phyloP scores from a whole-genome alignment of 1,284 basidiomycete genomes.

The Rhizopogon parksii region DNA sequence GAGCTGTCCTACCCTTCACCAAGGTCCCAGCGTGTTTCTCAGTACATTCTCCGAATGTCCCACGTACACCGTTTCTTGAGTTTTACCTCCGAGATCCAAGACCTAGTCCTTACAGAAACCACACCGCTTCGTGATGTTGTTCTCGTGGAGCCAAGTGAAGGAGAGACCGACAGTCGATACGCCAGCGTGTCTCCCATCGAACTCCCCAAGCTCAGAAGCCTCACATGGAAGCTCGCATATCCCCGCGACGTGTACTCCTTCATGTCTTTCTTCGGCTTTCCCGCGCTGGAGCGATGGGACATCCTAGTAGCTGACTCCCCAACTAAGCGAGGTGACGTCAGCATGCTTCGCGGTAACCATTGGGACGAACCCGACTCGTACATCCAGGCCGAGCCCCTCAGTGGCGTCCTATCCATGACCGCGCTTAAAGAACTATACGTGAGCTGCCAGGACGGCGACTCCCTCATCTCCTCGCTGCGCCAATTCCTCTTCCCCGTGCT shows the following conservation, averaged over 20 bases:
- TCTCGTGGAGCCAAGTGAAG: conserved; percentile 12
- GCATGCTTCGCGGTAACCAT: conserved; percentile 28
- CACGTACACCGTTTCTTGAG: conserved; percentile 31
- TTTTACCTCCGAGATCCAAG: conserved; percentile 33
- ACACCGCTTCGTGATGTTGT: conserved; percentile 34
- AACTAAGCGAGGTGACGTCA: conserved; percentile 22
- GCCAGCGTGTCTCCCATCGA: conserved; percentile 18
- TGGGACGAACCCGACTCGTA: conserved; percentile 20
- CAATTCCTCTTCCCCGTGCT: conserved; percentile 38
- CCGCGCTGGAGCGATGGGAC: conserved; percentile 26
- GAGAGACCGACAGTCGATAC: conserved; percentile 9
- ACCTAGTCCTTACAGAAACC: conserved; percentile 36
- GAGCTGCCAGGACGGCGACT: conserved; percentile 35
- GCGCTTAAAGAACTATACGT: conserved; percentile 36
- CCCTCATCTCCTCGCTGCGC: conserved; percentile 31
- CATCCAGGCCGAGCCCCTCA: conserved; percentile 21
- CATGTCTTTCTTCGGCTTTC: conserved; percentile 26
- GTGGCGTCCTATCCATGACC: conserved; percentile 24
- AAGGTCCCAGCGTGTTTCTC: conserved; percentile 17
- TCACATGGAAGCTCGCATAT: conserved; percentile 27
- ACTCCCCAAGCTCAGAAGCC: conserved; percentile 17
- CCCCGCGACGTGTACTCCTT: conserved; percentile 26
- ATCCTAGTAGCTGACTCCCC: conserved; percentile 25
- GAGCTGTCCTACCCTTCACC: conserved; percentile 33
- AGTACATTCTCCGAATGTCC: conserved; percentile 31